phyloP scores from a whole-genome alignment of 169 alveolate species.

The Plasmodium coatneyi region DNA sequence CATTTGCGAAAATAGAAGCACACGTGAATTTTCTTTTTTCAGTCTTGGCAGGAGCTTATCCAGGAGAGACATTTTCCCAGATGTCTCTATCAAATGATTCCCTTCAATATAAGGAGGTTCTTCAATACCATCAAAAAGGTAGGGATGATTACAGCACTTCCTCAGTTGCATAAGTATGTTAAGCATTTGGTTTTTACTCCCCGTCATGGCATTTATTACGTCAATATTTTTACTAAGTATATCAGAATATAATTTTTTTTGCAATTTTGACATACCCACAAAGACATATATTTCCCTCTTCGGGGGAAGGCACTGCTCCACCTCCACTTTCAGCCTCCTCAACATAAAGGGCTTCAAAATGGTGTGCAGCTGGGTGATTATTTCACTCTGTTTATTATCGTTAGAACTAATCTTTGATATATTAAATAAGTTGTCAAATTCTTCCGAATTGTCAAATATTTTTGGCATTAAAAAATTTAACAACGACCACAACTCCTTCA shows the following conservation, averaged over 20 bases:
- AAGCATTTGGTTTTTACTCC: constrained; percentile 89
- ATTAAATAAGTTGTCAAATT: constrained; percentile 96
- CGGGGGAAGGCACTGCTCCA: constrained; percentile 96
- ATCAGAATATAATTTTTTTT: constrained; percentile 93
- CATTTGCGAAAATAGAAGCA: constrained; percentile 94
- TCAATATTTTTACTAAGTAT: constrained; percentile 88
- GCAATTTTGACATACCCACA: constrained; percentile 95
- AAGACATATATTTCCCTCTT: constrained; percentile 92
- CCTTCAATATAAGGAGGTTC: constrained; percentile 90
- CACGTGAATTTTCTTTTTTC: constrained; percentile 87
- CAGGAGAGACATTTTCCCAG: constrained; percentile 93
- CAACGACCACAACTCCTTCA: constrained; percentile 99
- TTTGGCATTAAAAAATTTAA: constrained; percentile 98
- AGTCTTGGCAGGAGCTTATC: constrained; percentile 89
- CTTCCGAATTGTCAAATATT: constrained; percentile 95
- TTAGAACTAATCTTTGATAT: constrained; percentile 77
- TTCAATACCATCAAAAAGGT: constrained; percentile 93
- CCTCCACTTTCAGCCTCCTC: constrained; percentile 97
- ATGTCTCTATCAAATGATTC: constrained; percentile 91
- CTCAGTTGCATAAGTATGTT: constrained; percentile 98
- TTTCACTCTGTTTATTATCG: constrained; percentile 80
- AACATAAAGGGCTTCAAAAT: constrained; percentile 98
- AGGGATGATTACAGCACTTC: constrained; percentile 98
- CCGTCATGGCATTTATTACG: constrained; percentile 81
- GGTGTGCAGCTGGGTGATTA: constrained; percentile 94